Evolutionary conservation across 768 basidiomycete species (phyloP), one percentile per base, ranked within the genome.

Genomic region (Phylloporus sp.): DNA sequence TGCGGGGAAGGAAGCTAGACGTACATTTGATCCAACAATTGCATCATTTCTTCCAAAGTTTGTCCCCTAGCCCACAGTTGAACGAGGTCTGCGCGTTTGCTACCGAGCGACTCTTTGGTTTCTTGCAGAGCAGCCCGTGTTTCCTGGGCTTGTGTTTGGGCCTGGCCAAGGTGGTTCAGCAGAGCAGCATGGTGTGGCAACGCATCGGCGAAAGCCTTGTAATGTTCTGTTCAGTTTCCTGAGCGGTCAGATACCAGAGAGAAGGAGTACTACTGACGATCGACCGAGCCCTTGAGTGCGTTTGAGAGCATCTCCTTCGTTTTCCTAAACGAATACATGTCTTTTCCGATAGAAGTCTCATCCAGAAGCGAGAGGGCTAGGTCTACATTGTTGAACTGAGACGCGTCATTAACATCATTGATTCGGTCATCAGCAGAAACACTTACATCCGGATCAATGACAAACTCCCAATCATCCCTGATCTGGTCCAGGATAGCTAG

Each of bases 21-120:
- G 54, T 59, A 95, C 95, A 98, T 95, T 64, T 92, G 88, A 66
- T 97, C 94, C 55, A 99, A 66, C n/a, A 97, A 77, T 39, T 82
- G 82, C 62, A 95, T 79, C 93, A 98, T 98, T 69, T 98, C 97
- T 62, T 95, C 89, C 18, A 98, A 71, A n/a, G 82, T 86, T 62
- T 95, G 89, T 48, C 90, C 88, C 60, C 95, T 78, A 29, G 86
- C 79, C 86, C 92, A 94, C 24, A 98, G 75, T 62, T 91, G 93
- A 41, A 85, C 91, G 27, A 95, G 82, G 64, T 95, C 97, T 5
- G 90, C 85, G 41, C 92, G 81, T 66, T 91, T 92, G 59, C 75
- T 85, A 16, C 89, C 86, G 13, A 92, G 71, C 1, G 81, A 76
- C 49, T 92, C 91, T 59, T 89, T 92, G 2, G 86, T 79, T 64